phyloP scores from a whole-genome alignment of 768 basidiomycete species.

The Tylopilus rubrobrunneus region DNA sequence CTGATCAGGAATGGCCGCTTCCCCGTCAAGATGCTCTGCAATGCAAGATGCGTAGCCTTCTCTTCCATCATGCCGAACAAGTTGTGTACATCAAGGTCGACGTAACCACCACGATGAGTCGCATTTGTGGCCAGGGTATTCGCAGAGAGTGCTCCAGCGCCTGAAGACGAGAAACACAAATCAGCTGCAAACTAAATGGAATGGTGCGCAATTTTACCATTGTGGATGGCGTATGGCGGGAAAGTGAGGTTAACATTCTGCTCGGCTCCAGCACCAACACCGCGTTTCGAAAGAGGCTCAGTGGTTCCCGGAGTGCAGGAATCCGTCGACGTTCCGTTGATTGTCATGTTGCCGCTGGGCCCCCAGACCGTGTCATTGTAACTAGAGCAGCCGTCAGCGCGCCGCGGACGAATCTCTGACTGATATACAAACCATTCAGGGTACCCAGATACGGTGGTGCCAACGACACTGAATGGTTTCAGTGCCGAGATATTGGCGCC shows the following conservation, averaged over 20 bases:
- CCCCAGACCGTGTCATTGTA: constrained; percentile 62
- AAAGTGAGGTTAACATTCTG: constrained; percentile 46
- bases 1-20: constrained; percentile 69
- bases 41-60: constrained; percentile 56
- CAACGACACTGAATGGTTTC: constrained; percentile 49
- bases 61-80: constrained; percentile 72
- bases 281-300: constrained; percentile 35
- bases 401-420: not conserved
- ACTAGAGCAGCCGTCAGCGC: constrained; percentile 29
- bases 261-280: constrained; percentile 48
- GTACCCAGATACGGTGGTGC: constrained; percentile 50
- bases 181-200: not conserved
- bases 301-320: constrained; percentile 22
- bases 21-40: constrained; percentile 50
- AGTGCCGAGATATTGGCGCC: constrained; percentile 54
- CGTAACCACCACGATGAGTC: constrained; percentile 58
- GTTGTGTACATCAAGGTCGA: constrained; percentile 67
- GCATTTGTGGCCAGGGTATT: constrained; percentile 69
- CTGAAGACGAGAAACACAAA: constrained; percentile 27
- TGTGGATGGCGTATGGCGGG: constrained; percentile 71
- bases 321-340: constrained; percentile 62
- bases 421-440: constrained; percentile 56
- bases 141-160: constrained; percentile 46
- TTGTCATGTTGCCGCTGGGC: constrained; percentile 70
- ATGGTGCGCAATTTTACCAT: constrained; percentile 39